phyloP scores from a whole-genome alignment of 2,329 filamentous ascomycete genomes.

The Cladosporium sp. region DNA sequence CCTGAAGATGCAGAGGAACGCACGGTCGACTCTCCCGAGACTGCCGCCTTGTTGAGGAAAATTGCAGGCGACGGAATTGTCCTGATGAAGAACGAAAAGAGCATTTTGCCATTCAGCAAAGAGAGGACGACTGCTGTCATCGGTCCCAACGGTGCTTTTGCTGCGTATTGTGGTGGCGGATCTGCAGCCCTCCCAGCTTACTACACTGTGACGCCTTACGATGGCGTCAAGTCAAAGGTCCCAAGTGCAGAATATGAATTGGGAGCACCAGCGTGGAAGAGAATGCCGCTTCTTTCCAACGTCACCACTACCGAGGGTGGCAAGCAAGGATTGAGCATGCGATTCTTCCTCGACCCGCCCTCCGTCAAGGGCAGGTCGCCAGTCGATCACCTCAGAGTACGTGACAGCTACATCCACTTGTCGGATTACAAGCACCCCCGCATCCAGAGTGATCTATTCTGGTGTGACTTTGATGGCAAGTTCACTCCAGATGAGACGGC shows the following conservation, averaged over 20 bases:
- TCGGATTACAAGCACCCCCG: conserved; percentile 54
- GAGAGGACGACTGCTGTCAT: conserved; percentile 71
- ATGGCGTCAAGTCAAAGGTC: conserved; percentile 34
- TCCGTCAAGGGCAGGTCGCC: conserved; percentile 45
- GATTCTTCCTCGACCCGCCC: conserved; percentile 59
- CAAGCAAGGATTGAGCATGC: conserved; percentile 33
- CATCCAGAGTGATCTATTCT: conserved; percentile 42
- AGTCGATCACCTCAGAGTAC: conserved; percentile 55
- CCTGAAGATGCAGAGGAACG: conserved; percentile 35
- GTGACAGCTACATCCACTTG: conserved; percentile 45
- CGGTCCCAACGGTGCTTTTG: conserved; percentile 72
- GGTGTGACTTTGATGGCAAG: conserved; percentile 55
- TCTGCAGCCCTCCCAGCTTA: conserved; percentile 39
- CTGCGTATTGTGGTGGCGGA: conserved; percentile 49
- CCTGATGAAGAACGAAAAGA: conserved; percentile 67
- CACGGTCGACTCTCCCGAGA: conserved; percentile 37
- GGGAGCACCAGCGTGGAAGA: conserved; percentile 34
- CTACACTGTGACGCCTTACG: conserved; percentile 38
- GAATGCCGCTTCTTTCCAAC: conserved; percentile 33
- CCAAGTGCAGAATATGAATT: conserved; percentile 29
- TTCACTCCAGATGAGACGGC: conserved; percentile 63
- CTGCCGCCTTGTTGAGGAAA: conserved; percentile 34
- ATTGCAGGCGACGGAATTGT: conserved; percentile 36
- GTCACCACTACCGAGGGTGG: conserved; percentile 28
- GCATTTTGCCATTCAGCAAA: conserved; percentile 65